phyloP scores from a whole-genome alignment of 2,329 filamentous ascomycete species.

The Orbilia oligospora region DNA sequence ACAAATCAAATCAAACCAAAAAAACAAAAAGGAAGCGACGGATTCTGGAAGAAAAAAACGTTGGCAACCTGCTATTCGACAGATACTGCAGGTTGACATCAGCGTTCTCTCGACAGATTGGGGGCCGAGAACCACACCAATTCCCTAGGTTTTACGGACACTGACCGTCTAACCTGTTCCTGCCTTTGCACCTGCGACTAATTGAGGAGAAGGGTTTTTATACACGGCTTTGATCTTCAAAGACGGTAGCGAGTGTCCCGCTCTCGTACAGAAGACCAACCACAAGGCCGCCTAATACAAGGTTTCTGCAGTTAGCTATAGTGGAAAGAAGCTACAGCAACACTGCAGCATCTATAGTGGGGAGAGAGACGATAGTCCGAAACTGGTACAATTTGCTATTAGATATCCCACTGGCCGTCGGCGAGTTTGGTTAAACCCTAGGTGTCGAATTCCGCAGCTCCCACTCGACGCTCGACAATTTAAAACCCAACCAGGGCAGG shows the following conservation, averaged over 20 bases:
- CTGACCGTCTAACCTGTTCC: slow-evolving; percentile 27
- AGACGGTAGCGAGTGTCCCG: slow-evolving; percentile 30
- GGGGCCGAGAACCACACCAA: slow-evolving; percentile 25
- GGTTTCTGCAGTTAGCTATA: slow-evolving; percentile 26
- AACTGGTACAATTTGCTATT: slow-evolving; percentile 11
- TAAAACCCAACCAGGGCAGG: not conserved
- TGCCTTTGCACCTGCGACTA: slow-evolving; percentile 5
- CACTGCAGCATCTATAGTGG: slow-evolving; percentile 9
- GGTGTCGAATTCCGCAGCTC: slow-evolving; percentile 22
- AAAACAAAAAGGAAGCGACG: slow-evolving; percentile 16
- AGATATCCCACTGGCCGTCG: slow-evolving; percentile 23
- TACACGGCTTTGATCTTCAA: slow-evolving; percentile 33
- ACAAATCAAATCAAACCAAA: slow-evolving; percentile 38
- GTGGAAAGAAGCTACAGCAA: slow-evolving; percentile 10
- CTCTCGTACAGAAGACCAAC: slow-evolving; percentile 27
- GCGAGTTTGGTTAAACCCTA: slow-evolving; percentile 20
- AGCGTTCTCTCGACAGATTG: slow-evolving; percentile 28
- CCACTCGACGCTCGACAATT: slow-evolving; percentile 15
- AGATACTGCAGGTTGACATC: slow-evolving; percentile 59
- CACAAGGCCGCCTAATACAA: slow-evolving; percentile 29
- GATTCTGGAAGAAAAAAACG: slow-evolving; percentile 36
- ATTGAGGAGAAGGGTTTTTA: not conserved
- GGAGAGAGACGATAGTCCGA: slow-evolving; percentile 21
- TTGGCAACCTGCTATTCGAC: slow-evolving; percentile 60
- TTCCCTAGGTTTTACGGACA: slow-evolving; percentile 38